Evolutionary conservation across 2,329 filamentous ascomycete species (phyloP).

Genomic region (Pestalotiopsis sp.): DNA sequence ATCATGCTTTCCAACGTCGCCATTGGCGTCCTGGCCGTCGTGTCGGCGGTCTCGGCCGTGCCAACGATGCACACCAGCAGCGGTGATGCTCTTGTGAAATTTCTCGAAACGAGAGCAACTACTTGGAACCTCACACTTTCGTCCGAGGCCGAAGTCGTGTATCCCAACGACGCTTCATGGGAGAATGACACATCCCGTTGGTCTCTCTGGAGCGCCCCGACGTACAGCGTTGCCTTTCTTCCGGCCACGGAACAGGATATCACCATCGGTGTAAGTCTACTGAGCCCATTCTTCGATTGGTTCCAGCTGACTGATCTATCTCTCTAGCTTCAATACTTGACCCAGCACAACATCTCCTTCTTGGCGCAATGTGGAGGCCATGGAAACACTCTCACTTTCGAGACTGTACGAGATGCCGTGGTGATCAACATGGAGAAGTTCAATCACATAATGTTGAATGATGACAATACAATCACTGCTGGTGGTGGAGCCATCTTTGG

Average conservation of each 20-base stretch:
- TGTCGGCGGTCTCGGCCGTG: constrained; percentile 14
- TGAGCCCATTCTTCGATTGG: not conserved
- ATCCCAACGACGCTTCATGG: constrained; percentile 16
- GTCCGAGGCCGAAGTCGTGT: constrained; percentile 12
- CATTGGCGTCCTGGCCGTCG: constrained; percentile 3
- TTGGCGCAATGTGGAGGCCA: constrained; percentile 18
- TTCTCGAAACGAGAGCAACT: constrained; percentile 10
- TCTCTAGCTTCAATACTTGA: constrained; percentile 18
- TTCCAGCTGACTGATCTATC: not conserved
- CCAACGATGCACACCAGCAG: constrained; percentile 16
- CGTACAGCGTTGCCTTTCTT: constrained; percentile 17
- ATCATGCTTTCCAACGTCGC: constrained; percentile 16
- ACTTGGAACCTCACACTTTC: constrained; percentile 16
- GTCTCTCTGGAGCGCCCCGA: constrained; percentile 17
- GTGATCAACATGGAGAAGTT: constrained; percentile 19
- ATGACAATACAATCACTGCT: constrained; percentile 21
- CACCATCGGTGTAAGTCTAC: constrained; percentile 15
- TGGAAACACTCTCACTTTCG: constrained; percentile 16
- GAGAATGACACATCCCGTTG: constrained; percentile 16
- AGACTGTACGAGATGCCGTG: constrained; percentile 14
- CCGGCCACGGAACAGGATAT: constrained; percentile 18
- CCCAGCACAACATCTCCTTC: constrained; percentile 18
- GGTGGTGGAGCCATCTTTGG: constrained; percentile 33
- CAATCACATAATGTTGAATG: constrained; percentile 15
- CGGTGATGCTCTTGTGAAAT: constrained; percentile 16